A percentile compares a stretch with the other conserved stretches of the same genome.
These are phyloP conservation scores for Articulospora tetracladia DNA, from an alignment of 495 filamentous ascomycete genomes.

Conservation along the genomic window DNA sequence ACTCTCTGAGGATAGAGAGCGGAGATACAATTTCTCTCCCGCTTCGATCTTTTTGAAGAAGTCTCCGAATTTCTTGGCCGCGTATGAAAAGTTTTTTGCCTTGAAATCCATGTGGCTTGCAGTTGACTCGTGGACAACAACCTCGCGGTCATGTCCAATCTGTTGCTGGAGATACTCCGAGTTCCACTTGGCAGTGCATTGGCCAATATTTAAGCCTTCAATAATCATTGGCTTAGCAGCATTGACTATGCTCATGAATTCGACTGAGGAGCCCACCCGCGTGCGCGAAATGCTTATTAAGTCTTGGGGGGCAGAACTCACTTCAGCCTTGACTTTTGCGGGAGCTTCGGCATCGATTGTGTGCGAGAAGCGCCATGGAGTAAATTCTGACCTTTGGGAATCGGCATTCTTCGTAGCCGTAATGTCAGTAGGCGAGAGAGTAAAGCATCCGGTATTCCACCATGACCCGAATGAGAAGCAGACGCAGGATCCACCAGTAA, in stretches of 20 bases:
- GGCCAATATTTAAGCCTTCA: conserved; percentile 59
- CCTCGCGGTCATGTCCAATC: conserved; percentile 32
- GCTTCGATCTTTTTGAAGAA: conserved; percentile 58
- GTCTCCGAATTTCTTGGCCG: conserved; percentile 60
- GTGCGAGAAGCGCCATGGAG: conserved; percentile 6
- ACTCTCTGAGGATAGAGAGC: conserved; percentile 64
- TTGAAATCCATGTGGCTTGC: conserved; percentile 72
- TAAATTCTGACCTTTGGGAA: background rate
- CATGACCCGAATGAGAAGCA: conserved; percentile 86
- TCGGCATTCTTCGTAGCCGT: no score
- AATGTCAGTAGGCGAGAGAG: background rate
- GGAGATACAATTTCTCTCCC: conserved; percentile 69
- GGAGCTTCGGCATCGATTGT: conserved; percentile 5
- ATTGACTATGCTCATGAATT: conserved; percentile 56
- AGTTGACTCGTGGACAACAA: conserved; percentile 66
- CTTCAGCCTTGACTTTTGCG: background rate
- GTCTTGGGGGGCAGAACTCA: background rate
- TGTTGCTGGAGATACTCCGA: conserved; percentile 41
- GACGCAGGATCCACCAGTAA: conserved; percentile 79
- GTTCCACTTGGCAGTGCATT: conserved; percentile 64
- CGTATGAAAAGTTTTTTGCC: conserved; percentile 77
- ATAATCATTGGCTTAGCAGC: conserved; percentile 63
- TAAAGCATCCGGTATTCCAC: conserved; percentile 54
- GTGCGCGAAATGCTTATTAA: conserved; percentile 4
- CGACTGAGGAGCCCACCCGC: conserved; percentile 39